phyloP scores from a whole-genome alignment of 352 stramenopile species.

The Phytophthora pini region DNA sequence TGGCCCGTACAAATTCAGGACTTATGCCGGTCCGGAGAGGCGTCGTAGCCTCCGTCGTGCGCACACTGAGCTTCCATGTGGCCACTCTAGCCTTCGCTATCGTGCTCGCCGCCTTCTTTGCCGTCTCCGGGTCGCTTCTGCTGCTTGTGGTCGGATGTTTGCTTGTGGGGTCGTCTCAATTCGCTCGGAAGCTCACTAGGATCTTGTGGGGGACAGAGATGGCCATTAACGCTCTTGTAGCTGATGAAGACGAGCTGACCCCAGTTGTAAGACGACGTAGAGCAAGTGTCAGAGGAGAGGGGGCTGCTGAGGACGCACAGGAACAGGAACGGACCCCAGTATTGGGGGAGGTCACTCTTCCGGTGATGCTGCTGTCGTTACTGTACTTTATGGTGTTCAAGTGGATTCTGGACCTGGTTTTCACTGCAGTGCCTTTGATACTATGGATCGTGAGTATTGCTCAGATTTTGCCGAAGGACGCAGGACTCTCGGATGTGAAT shows the following conservation, averaged over 20 bases:
- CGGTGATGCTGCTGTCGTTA: constrained; percentile 70
- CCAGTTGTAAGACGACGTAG: background rate
- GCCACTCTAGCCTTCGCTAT: constrained; percentile 50
- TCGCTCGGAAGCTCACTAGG: constrained; percentile 46
- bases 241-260: constrained; percentile 16
- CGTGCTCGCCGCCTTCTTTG: constrained; percentile 45
- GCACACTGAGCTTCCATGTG: constrained; percentile 65
- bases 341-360: constrained; percentile 52
- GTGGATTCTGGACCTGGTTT: constrained; percentile 64
- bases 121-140: constrained; percentile 39
- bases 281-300: constrained; percentile 16
- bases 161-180: constrained; percentile 52
- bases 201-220: constrained; percentile 68
- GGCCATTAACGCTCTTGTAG: constrained; percentile 49
- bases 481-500: constrained; percentile 15
- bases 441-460: constrained; percentile 52
- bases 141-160: constrained; percentile 60
- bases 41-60: constrained; percentile 43
- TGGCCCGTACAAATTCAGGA: constrained; percentile 18
- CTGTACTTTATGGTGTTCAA: constrained; percentile 81
- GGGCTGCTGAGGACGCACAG: background rate
- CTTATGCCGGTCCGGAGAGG: constrained; percentile 32
- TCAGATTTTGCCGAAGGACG: constrained; percentile 44
- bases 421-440: constrained; percentile 51
- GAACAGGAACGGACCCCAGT: background rate